Base-by-base conservation (phyloP, 2,329 filamentous ascomycete species). In the Lecanicillium sp. region DNA sequence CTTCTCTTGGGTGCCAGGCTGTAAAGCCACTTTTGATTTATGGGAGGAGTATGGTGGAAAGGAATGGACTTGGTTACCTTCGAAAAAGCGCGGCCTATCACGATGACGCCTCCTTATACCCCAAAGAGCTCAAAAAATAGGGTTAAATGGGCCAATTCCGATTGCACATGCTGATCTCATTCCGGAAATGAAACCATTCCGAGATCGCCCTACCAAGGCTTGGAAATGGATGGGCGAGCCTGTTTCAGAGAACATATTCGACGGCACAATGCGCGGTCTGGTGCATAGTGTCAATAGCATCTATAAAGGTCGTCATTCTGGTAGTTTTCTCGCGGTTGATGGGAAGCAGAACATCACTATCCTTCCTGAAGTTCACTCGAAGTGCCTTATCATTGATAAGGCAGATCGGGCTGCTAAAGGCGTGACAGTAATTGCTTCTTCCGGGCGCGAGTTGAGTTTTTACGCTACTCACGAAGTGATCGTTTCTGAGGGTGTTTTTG, bases 11-110 rank as follows among this genome's bases (percentile, higher is more conserved):
- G 64, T 78, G 5, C 74, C 69, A 2, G 77, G 77, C 2, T 72
- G 66, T 40, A 68, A 69, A 39, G 63, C 64, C 3, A 80, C 75
- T 0, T 81, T 75, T 47, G 72, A 89, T 52, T 79, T 81, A 15
- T 74, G 82, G 66, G 78, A 77, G n/a, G 84, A 84, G 57, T 74
- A 72, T 25, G 83, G 84, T 35, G 85, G 84, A 5, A 77, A 84
- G 48, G 66, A 73, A 34, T 82, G 77, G 77, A 77, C 60, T 0
- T 80, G 72, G 70, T 7, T 79, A 78, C 46, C 59, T 79, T 6
- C 62, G 66, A 45, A 78, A 78, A 60, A 62, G 64, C n/a, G 71
- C 64, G 0, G 76, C 65, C 14, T 80, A 77, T 52, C 69, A 76
- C 45, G 74, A 80, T 40, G 72, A 79, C 42, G 52, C 57, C 4